These are phyloP conservation scores for Ploettnerulaceae sp. DNA, from an alignment of 2,329 filamentous ascomycete genomes.

Conservation along the genomic window DNA sequence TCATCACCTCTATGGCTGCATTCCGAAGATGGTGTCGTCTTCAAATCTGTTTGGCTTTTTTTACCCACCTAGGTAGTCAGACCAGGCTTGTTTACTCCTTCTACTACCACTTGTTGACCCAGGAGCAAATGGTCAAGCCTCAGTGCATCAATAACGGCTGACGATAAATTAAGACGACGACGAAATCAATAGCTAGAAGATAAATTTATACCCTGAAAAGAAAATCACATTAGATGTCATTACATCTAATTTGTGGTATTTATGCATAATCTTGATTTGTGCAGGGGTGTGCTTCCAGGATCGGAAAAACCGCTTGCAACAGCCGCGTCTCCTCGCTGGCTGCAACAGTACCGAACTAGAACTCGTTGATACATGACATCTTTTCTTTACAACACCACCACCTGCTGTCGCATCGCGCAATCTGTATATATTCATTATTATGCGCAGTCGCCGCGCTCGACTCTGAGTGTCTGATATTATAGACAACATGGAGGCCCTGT, in stretches of 20 bases:
- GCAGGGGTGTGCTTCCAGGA: conserved; percentile 17
- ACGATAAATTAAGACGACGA: background rate
- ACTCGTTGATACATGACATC: background rate
- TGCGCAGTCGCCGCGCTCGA: conserved; percentile 26
- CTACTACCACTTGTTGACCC: background rate
- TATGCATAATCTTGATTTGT: conserved; percentile 11
- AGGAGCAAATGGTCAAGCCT: no score
- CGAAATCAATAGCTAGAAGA: background rate
- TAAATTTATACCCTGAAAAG: background rate
- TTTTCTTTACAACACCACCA: conserved; percentile 9
- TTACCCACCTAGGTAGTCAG: no score
- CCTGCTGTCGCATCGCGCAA: conserved; percentile 13
- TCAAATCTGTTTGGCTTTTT: no score
- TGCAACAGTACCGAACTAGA: background rate
- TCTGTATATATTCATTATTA: conserved; percentile 26
- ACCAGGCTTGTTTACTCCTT: conserved; percentile 5
- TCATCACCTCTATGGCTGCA: conserved; percentile 12
- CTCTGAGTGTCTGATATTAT: conserved; percentile 23
- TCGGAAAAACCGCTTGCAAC: conserved; percentile 13
- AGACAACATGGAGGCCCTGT: conserved; percentile 65
- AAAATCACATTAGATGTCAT: no score
- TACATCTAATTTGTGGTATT: conserved; percentile 12
- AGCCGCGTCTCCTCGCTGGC: conserved; percentile 10
- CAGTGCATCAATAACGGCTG: no score
- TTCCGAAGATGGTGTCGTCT: conserved; percentile 13